phyloP scores from a whole-genome alignment of 306 rosid species.

The Mucuna pruriens region DNA sequence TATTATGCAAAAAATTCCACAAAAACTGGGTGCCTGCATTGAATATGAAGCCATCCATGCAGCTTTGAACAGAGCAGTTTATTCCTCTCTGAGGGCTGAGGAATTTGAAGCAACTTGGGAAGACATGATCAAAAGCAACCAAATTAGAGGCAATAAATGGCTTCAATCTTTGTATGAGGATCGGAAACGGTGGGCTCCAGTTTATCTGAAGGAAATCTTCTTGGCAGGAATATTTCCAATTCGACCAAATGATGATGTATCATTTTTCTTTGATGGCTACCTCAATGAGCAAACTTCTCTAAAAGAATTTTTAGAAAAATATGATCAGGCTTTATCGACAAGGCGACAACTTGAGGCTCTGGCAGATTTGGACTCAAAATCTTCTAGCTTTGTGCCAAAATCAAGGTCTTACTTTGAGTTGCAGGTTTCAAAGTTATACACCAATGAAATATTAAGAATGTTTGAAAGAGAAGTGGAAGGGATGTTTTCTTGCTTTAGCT shows the following conservation, averaged over 20 bases:
- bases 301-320: slow-evolving; percentile 57
- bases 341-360: slow-evolving; percentile 60
- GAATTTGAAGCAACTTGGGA: slow-evolving; percentile 76
- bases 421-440: slow-evolving; percentile 69
- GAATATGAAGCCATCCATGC: slow-evolving; percentile 56
- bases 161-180: slow-evolving; percentile 66
- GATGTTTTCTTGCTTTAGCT: slow-evolving; percentile 63
- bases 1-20: slow-evolving; percentile 60
- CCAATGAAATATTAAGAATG: slow-evolving; percentile 55
- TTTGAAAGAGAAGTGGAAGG: slow-evolving; percentile 65
- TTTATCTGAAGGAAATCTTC: slow-evolving; percentile 57
- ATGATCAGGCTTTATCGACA: slow-evolving; percentile 58
- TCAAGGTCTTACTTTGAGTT: slow-evolving; percentile 60
- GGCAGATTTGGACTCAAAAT: slow-evolving; percentile 70
- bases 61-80: slow-evolving; percentile 55
- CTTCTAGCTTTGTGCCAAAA: slow-evolving; percentile 46
- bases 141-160: slow-evolving; percentile 64
- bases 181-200: slow-evolving; percentile 73
- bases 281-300: slow-evolving; percentile 55
- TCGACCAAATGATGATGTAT: slow-evolving; percentile 50
- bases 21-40: slow-evolving; percentile 51
- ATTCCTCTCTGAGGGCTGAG: slow-evolving; percentile 58
- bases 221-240: slow-evolving; percentile 65
- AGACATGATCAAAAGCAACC: slow-evolving; percentile 60
- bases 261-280: slow-evolving; percentile 55